Percentiles rank a stretch among this genome's conserved stretches.
phyloP scores from a whole-genome alignment of 2,329 filamentous ascomycete genomes.

The Leptographium radiaticola region DNA sequence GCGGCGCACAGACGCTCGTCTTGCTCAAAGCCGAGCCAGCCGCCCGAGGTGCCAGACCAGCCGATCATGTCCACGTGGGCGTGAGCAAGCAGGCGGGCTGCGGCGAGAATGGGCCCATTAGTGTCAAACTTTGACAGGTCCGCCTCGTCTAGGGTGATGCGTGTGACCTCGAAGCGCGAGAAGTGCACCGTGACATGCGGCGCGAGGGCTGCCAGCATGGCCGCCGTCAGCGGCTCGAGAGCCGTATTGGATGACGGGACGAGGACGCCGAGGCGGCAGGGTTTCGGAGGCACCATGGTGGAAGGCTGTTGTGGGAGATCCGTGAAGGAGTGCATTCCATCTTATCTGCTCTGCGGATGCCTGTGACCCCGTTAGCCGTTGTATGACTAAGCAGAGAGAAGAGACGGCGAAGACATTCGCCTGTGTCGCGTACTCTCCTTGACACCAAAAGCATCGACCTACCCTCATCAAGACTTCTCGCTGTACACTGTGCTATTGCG shows the following conservation, averaged over 20 bases:
- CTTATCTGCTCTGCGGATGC: too few species aligned
- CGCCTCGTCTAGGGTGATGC: not conserved
- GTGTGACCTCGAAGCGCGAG: not conserved
- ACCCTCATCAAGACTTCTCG: too few species aligned
- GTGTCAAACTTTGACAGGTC: not conserved
- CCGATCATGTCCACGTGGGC: not conserved
- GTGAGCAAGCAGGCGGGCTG: not conserved
- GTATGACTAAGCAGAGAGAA: too few species aligned
- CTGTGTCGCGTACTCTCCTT: too few species aligned
- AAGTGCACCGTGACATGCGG: not conserved
- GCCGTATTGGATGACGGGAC: not conserved
- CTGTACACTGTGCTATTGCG: too few species aligned
- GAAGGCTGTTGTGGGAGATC: too few species aligned
- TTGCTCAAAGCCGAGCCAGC: not conserved
- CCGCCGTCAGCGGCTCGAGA: not conserved
- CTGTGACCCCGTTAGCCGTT: too few species aligned
- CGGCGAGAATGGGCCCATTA: not conserved
- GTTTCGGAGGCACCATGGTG: not conserved
- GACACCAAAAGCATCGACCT: too few species aligned
- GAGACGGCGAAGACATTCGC: too few species aligned
- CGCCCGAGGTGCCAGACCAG: not conserved
- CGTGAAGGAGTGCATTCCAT: too few species aligned
- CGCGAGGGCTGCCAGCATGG: not conserved
- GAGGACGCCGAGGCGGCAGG: not conserved
- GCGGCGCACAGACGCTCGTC: not conserved